Conservation (phyloP, 2,329 filamentous ascomycete genomes). For the Epichloe coenophiala region DNA sequence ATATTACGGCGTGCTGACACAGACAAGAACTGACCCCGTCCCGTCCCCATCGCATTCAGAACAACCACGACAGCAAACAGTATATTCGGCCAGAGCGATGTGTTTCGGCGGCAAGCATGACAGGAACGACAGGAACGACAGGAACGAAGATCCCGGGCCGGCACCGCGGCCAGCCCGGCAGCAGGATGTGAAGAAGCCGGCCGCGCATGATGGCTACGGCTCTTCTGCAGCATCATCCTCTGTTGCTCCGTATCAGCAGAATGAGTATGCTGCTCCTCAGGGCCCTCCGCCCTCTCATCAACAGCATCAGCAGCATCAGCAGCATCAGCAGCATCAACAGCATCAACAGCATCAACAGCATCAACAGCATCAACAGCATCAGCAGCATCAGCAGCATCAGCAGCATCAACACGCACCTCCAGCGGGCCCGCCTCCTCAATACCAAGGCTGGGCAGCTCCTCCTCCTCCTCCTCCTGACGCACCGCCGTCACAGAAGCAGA, state of each 20-base stretch:
- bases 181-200: conserved; percentile 12
- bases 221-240: conserved; percentile 5
- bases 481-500: conserved; percentile 14
- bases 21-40: too few relatives aligned
- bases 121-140: conserved; percentile 19
- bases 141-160: conserved; percentile 23
- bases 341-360: too few relatives aligned
- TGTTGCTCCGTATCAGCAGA: conserved; percentile 11
- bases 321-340: too few relatives aligned
- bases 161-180: conserved; percentile 25
- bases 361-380: too few relatives aligned
- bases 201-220: background rate
- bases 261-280: conserved; percentile 10
- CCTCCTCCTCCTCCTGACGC: conserved; percentile 26
- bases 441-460: conserved; percentile 18
- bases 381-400: too few relatives aligned
- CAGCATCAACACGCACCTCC: conserved; percentile 16
- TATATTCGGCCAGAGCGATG: conserved; percentile 19
- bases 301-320: too few relatives aligned
- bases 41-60: too few relatives aligned
- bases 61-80: background rate
- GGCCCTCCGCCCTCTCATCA: conserved; percentile 19
- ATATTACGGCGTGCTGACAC: too few relatives aligned
- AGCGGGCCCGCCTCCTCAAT: conserved; percentile 16
- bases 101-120: conserved; percentile 36